Base-by-base conservation (phyloP, 495 filamentous ascomycete species). In the Xanthoparmelia taractica region DNA sequence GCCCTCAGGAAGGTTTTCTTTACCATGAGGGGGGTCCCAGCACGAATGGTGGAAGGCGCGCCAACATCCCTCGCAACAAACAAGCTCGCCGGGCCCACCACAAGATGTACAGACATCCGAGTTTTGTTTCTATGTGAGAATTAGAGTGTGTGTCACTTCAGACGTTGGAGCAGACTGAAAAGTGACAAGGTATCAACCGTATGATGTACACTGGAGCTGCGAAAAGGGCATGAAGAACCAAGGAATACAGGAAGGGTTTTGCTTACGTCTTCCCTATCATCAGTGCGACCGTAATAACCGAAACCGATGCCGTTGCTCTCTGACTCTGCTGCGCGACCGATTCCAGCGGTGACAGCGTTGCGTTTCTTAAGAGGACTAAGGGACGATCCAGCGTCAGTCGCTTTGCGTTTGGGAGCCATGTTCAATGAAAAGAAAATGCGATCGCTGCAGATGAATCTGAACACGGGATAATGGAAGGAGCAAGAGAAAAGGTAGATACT, bases 21-120 rank as follows among this genome's bases (percentile, higher is more conserved):
- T 77, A 57, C 84, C 78, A 66, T 92, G 75, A 8, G 90, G 88
- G 60, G 93, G 92, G 69, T 93, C 85, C 52, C 91, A 77, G 72
- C 94, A 98, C 52, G 78, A 77, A 70, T 91, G 90, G 73, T 98
- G 94, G 74, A 91, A 96, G 0, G 91, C 88, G 54, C 87, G 84
- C 23, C 82, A 80, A 76, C 94, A 98, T 56, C 87, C 87, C 73
- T 97, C 94, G 73, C 94, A 98, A 75, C 93, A 96, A 63, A 97
- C 77, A 33, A 98, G 78, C 59, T 87, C 80, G n/a, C 94, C 94
- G 59, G 83, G 86, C 47, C 85, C 84, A 67, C 86, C 84, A 74
- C 94, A 98, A 13, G 90, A 80, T 57, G 83, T 81, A 75, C 94
- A 98, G 68, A 86, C 84, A 67, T 98, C 94, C 66, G 91, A 88